Conservation (phyloP, 116 monocot genomes). For the Phalaenopsis hybrid region DNA sequence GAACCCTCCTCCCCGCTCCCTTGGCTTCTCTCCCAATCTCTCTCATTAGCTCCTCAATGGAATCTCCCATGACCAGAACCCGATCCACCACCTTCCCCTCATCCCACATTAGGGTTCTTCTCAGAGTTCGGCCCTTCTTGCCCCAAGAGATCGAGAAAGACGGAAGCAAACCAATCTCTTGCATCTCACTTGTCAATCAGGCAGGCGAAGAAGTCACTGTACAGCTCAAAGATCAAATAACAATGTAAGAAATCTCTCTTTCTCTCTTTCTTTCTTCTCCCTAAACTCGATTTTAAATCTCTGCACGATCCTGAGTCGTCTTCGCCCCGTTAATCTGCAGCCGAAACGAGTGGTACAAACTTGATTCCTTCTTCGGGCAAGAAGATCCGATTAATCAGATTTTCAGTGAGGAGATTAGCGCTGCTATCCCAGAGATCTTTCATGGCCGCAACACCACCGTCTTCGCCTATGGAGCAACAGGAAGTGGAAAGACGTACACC, state of each 20-base stretch:
- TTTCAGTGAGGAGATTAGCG: conserved; percentile 49
- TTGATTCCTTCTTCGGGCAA: conserved; percentile 81
- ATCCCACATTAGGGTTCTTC: conserved; percentile 61
- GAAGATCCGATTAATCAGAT: conserved; percentile 38
- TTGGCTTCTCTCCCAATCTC: neutral
- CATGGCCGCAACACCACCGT: conserved; percentile 58
- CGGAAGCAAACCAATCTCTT: conserved; percentile 18
- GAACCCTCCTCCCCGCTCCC: neutral
- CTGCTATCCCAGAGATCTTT: conserved; percentile 58
- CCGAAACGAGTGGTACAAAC: conserved; percentile 84
- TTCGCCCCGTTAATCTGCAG: conserved; percentile 19
- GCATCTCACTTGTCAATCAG: conserved; percentile 35
- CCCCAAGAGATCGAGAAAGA: conserved; percentile 37
- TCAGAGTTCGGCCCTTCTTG: conserved; percentile 71
- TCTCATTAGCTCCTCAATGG: conserved; percentile 17
- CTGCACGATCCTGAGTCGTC: neutral
- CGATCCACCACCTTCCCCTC: conserved; percentile 3
- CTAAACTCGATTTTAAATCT: neutral
- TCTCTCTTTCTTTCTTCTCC: neutral
- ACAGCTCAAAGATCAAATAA: conserved; percentile 71
- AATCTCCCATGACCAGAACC: conserved; percentile 13
- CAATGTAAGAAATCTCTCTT: conserved; percentile 43
- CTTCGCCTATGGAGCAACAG: conserved; percentile 81
- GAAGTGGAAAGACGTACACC: conserved; percentile 90
- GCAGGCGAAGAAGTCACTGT: conserved; percentile 53